Base-by-base conservation (phyloP, 169 alveolate species). In the Plasmodium falciparum region DNA sequence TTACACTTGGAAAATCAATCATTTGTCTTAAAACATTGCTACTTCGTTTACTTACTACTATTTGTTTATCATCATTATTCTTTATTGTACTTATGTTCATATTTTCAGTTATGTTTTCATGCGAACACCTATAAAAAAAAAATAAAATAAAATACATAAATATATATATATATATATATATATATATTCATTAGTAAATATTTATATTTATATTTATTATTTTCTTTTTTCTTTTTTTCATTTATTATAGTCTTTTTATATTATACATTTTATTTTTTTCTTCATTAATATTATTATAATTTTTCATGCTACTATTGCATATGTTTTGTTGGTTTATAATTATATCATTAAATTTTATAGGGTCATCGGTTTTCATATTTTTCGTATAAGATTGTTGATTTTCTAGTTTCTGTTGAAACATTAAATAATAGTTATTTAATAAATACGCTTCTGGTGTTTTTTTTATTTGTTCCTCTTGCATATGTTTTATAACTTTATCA, bases 21-120 rank as follows among this genome's bases (percentile, higher is more conserved):
- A 76, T 65, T 17, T 76, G 65, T 76, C 78, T 76, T 47, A 76
- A 66, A 76, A 76, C 89, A 50, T 76, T 45, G 22, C 89, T 76
- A 66, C 45, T 76, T 63, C 89, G 59, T 76, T 65, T 76, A 39
- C 66, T 50, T 29, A 76, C 89, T 39, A 76, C 29, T 47, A 76
- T 66, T 49, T 76, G 89, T 17, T 76, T 76, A 65, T 63, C 47
- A 76, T 71, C 52, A 45, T 59, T 65, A 65, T 12, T 22, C 13
- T n/a, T 69, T 43, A 15, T 74, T 22, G 89, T 65, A 13, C 26
- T 45, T 33, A 39, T 29, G 65, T 76, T 33, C 50, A 9, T 56
- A 5, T 49, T 76, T 69, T 65, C 33, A 73, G 22, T n/a, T 65
- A 24, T 76, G 24, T 50, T 26, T 76, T 66, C 61, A 61, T 67